Conservation (phyloP, 495 filamentous ascomycete species). For the Talaromyces stipitatus region DNA sequence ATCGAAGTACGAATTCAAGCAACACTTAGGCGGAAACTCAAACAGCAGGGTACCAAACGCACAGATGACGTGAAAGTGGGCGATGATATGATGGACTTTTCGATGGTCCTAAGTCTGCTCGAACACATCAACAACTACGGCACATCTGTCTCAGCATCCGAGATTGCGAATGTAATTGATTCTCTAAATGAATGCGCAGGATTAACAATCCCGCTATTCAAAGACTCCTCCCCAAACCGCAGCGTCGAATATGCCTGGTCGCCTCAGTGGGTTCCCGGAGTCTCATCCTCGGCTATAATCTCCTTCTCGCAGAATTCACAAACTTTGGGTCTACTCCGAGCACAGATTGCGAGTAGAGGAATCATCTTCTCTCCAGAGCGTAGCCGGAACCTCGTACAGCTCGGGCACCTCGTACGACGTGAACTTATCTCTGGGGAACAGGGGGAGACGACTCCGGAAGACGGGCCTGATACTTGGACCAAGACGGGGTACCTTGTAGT, state of each 20-base stretch:
- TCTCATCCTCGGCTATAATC: slow-evolving; percentile 9
- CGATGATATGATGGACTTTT: background rate
- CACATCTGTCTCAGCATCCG: slow-evolving; percentile 21
- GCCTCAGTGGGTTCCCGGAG: slow-evolving; percentile 22
- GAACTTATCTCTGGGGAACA: background rate
- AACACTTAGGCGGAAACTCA: background rate
- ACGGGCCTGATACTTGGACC: slow-evolving; percentile 12
- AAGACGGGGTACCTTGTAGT: slow-evolving; percentile 29
- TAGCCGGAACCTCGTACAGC: slow-evolving; percentile 26
- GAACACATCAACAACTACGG: slow-evolving; percentile 21
- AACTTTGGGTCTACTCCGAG: slow-evolving; percentile 25
- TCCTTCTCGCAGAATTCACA: slow-evolving; percentile 6
- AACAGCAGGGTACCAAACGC: background rate
- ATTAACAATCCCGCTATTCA: slow-evolving; percentile 9
- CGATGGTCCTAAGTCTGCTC: slow-evolving; percentile 14
- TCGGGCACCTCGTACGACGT: slow-evolving; percentile 24
- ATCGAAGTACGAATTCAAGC: background rate
- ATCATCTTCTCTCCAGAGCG: slow-evolving; percentile 9
- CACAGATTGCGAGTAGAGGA: slow-evolving; percentile 13
- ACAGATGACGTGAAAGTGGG: background rate
- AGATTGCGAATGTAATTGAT: slow-evolving; percentile 19
- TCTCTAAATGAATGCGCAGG: slow-evolving; percentile 30
- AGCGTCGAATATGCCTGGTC: slow-evolving; percentile 23
- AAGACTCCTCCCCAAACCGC: background rate
- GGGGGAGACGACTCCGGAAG: background rate